Evolutionary conservation across 768 basidiomycete genomes (phyloP).

Genomic region (Trametes maxima): DNA sequence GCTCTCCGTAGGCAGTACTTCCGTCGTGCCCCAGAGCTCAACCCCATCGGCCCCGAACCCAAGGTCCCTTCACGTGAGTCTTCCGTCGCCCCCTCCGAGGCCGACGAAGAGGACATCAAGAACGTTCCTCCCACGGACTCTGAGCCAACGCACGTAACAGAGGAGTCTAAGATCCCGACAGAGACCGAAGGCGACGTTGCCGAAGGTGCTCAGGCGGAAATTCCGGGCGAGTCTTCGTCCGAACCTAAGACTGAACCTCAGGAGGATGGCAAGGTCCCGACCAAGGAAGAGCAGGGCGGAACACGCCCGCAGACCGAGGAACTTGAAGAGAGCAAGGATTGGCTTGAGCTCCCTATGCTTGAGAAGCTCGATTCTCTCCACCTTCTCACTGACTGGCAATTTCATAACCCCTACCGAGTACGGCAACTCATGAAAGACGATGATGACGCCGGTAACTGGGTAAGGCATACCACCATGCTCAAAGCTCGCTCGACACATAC

Average conservation of each 20-base stretch:
- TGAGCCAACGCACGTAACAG: not conserved
- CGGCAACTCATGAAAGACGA: conserved; percentile 76
- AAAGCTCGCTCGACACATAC: not conserved
- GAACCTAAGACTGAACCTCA: conserved; percentile 13
- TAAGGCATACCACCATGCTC: conserved; percentile 36
- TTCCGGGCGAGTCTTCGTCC: not conserved
- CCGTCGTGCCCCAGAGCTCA: conserved; percentile 68
- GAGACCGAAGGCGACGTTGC: not conserved
- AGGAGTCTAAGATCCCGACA: not conserved
- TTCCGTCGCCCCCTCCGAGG: conserved; percentile 13
- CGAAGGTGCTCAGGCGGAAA: not conserved
- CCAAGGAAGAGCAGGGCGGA: conserved; percentile 1
- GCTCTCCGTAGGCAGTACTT: conserved; percentile 76
- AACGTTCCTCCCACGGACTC: not conserved
- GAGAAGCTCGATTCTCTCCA: conserved; percentile 76
- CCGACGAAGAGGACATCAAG: conserved; percentile 26
- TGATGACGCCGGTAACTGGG: conserved; percentile 80
- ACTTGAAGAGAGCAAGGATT: conserved; percentile 55
- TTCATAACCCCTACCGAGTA: conserved; percentile 73
- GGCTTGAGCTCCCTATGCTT: conserved; percentile 72
- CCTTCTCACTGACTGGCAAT: conserved; percentile 82
- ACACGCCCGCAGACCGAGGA: conserved; percentile 1
- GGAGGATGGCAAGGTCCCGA: conserved; percentile 5
- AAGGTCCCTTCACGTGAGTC: conserved; percentile 30
- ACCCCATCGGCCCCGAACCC: conserved; percentile 71